These are phyloP conservation scores for Trypanosoma cruzi DNA, from an alignment of 208 protist species.

Conservation along the genomic window DNA sequence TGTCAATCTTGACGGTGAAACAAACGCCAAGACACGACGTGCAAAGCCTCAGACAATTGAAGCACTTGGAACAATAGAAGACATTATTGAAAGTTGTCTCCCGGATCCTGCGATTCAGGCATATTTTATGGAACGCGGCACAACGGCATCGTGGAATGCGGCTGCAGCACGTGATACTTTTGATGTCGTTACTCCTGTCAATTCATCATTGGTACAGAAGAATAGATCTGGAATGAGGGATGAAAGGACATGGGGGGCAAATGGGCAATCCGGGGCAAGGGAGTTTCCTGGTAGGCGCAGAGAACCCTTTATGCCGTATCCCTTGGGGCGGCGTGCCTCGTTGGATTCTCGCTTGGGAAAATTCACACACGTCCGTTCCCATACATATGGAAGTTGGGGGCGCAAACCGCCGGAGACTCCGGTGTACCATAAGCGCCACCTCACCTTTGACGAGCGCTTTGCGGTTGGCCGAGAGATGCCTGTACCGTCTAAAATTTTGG, in stretches of 20 bases:
- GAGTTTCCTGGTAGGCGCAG: neutral
- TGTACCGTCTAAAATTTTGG: slow-evolving; percentile 31
- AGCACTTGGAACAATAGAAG: slow-evolving; percentile 65
- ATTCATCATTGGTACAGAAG: neutral
- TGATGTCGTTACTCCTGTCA: neutral
- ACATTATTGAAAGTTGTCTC: slow-evolving; percentile 52
- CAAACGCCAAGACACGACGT: slow-evolving; percentile 83
- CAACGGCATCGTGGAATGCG: slow-evolving; percentile 1
- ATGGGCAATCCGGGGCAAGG: neutral
- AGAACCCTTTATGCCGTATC: too few relatives aligned
- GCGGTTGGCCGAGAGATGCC: slow-evolving; percentile 35
- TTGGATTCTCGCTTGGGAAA: too few relatives aligned
- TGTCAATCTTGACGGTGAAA: slow-evolving; percentile 92
- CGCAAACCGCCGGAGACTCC: neutral
- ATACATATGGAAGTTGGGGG: neutral
- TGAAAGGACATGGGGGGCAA: neutral
- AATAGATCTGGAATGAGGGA: neutral
- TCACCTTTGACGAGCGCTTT: slow-evolving; percentile 51
- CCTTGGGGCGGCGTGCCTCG: too few relatives aligned
- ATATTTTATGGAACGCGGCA: slow-evolving; percentile 18
- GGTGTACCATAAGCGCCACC: slow-evolving; percentile 34
- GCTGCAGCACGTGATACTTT: neutral
- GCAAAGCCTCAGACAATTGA: slow-evolving; percentile 68
- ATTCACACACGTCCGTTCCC: slow-evolving; percentile 5
- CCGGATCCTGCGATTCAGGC: neutral